Base-by-base conservation (phyloP, 495 filamentous ascomycete genomes). In the Annulohypoxylon nitens region DNA sequence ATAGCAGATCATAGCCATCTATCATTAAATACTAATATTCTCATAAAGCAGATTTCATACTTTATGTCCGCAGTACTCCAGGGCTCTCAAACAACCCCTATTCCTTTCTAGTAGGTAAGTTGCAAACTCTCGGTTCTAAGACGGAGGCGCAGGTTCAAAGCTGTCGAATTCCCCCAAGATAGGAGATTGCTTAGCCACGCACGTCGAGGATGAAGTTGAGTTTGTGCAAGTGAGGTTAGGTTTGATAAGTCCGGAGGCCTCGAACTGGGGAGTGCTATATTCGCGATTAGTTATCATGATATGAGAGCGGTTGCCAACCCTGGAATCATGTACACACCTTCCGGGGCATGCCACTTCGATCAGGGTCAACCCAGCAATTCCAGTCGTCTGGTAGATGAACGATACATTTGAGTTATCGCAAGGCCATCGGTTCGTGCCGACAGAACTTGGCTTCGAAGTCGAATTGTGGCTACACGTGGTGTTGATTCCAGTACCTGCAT, bases 331-430 rank as follows among this genome's bases (percentile, higher is more conserved):
- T 41, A 73, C 77, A 63, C 20, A 79, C 77, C 54, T 70, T n/a
- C 67, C 70, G 34, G 77, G 65, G 54, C 77, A 79, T 4, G 62
- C 75, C 39, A 34, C 25, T 36, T 79, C 77, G 12, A 69, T 66
- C 39, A 79, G 4, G 11, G 72, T 77, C 25, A 79, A 43, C 4
- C 71, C 74, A 18, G 69, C 62, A 14, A 69, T 68, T 30, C 70
- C 72, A 11, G 67, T 74, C 9, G 67, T 70, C 58, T 79, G 70
- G 26, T 73, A 79, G 45, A 77, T 73, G 48, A 79, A 79, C 47
- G 51, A 37, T 4, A 79, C 64, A 30, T 60, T 60, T 16, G 48
- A 6, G 25, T 76, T 47, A 18, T 77, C 73, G 53, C 77, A 79
- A 25, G 60, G 68, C 70, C 71, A 79, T 59, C 54, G 70, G 61